A percentile compares a stretch with the other conserved stretches of the same genome.
phyloP scores from a whole-genome alignment of 2,329 filamentous ascomycete genomes.

The Cladophialophora carrionii region DNA sequence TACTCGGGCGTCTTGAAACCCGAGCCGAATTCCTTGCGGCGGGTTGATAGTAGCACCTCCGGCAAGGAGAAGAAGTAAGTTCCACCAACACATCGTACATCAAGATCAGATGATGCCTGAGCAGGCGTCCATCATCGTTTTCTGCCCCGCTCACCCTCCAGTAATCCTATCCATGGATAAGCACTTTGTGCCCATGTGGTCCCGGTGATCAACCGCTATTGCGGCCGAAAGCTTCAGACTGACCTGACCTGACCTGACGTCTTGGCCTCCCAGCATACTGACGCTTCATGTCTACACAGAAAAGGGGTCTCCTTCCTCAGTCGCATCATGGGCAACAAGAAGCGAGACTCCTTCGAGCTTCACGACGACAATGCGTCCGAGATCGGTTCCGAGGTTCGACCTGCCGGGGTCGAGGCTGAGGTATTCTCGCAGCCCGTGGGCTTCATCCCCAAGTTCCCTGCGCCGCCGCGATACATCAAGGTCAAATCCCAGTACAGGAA shows the following conservation, averaged over 20 bases:
- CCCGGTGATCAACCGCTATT: constrained; percentile 9
- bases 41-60: constrained; percentile 43
- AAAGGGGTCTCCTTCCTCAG: constrained; percentile 91
- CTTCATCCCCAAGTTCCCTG: constrained; percentile 83
- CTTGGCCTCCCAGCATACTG: constrained; percentile 10
- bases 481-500: constrained; percentile 81
- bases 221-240: constrained; percentile 5
- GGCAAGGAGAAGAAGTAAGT: constrained; percentile 69
- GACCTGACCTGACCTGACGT: neutral
- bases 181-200: constrained; percentile 15
- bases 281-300: constrained; percentile 51
- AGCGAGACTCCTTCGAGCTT: constrained; percentile 61
- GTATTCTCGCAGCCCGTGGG: constrained; percentile 79
- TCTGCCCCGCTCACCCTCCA: neutral
- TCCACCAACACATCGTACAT: neutral
- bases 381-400: constrained; percentile 64
- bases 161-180: constrained; percentile 11
- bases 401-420: constrained; percentile 79
- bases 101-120: neutral
- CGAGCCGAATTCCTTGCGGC: constrained; percentile 38
- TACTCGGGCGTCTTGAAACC: constrained; percentile 41
- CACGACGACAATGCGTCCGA: constrained; percentile 67
- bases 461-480: constrained; percentile 88
- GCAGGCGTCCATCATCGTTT: constrained; percentile 9
- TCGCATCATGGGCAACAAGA: constrained; percentile 76